Base-by-base conservation (phyloP, 495 filamentous ascomycete genomes). In the Chaetomidium leptoderma region DNA sequence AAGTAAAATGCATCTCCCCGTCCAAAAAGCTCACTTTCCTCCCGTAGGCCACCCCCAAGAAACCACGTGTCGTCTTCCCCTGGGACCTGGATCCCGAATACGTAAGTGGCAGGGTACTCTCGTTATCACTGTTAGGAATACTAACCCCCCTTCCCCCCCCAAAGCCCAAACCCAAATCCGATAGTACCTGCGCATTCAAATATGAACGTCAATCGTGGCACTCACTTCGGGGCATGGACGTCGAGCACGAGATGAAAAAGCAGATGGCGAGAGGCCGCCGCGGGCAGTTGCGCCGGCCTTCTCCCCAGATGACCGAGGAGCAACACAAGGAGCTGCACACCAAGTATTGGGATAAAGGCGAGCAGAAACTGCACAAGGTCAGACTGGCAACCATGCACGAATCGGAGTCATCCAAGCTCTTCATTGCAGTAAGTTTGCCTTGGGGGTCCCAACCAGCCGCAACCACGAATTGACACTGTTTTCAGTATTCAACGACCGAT, bases 391-490 rank as follows among this genome's bases (percentile, higher is more conserved):
- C 11, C 21, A 30, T 19, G 19, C 21, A 30, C 0, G 8, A 36
- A 0, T 0, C 27, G 16, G 27, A 16, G 21, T 39, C 32, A 2
- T 1, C 21, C n/a, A 13, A 16, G 19, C 45, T 53, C 33, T 45
- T 58, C 30, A 36, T 62, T 23, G 33, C 27, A 0, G 60, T 58
- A 33, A 42, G 48, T 57, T 35, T 9, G 16, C 19, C 30, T 30
- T 17, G 6, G 6, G 9, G 13, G 9, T 3, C 21, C 4, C 5
- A 10, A 9, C 16, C 13, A 24, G 7, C 26, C 4, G 8, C 4
- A 30, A 5, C 2, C 8, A 0, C 16, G 23, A 4, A 13, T 33
- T 55, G 10, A 33, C 26, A 19, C 46, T 35, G 13, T 17, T 17
- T n/a, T 2, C 24, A 59, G 51, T 49, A 40, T 24, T 21, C 50